Conservation (phyloP, 2,329 filamentous ascomycete genomes). For the Leptographium wingfieldii region DNA sequence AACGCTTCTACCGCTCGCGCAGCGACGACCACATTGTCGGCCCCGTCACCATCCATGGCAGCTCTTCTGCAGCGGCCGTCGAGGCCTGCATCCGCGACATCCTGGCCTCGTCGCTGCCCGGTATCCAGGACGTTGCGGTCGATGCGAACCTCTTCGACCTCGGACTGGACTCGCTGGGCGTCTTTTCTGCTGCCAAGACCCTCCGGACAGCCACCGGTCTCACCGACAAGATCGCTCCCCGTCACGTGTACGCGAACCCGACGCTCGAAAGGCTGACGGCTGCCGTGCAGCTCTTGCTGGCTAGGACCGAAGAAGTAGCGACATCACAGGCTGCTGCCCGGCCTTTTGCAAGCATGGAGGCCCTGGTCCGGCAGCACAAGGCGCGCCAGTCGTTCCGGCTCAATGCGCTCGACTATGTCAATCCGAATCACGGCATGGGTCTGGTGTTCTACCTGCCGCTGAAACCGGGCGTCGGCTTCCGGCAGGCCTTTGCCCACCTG, state of each 20-base stretch:
- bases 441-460: background rate
- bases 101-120: conserved; percentile 18
- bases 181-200: conserved; percentile 19
- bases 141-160: conserved; percentile 17
- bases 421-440: conserved; percentile 4
- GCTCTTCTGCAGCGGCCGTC: conserved; percentile 12
- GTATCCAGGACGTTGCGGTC: conserved; percentile 18
- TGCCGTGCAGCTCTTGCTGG: background rate
- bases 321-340: background rate
- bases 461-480: background rate
- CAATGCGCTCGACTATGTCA: conserved; percentile 1
- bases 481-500: background rate
- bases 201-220: conserved; percentile 18
- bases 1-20: conserved; percentile 1
- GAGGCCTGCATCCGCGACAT: conserved; percentile 19
- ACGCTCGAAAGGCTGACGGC: conserved; percentile 20
- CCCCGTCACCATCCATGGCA: background rate
- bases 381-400: conserved; percentile 1
- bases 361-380: background rate
- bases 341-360: background rate
- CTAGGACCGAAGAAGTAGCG: background rate
- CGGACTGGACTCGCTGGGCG: conserved; percentile 29
- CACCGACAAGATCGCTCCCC: conserved; percentile 22
- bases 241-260: conserved; percentile 26
- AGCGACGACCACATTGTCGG: background rate